Percentiles rank a stretch among this genome's conserved stretches.
phyloP scores from a whole-genome alignment of 2,329 filamentous ascomycete genomes.

The Xylogone sp. region DNA sequence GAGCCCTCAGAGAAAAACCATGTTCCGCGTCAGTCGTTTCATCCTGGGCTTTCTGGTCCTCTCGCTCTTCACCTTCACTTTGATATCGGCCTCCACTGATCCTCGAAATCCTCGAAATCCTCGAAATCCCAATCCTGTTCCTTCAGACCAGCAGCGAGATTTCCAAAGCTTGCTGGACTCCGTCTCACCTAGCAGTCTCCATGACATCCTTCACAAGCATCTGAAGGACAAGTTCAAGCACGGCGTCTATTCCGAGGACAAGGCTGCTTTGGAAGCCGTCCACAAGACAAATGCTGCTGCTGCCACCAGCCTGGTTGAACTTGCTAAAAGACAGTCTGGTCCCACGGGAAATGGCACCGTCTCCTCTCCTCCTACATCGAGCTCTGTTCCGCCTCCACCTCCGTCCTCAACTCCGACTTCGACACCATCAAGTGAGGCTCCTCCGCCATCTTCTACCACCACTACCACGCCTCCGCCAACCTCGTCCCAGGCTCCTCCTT shows the following conservation, averaged over 20 bases:
- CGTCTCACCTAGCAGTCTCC: slow-evolving; percentile 57
- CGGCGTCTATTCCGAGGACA: slow-evolving; percentile 64
- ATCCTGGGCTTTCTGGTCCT: slow-evolving; percentile 30
- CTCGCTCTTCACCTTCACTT: slow-evolving; percentile 29
- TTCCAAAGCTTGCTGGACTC: slow-evolving; percentile 54
- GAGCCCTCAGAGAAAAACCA: slow-evolving; percentile 14
- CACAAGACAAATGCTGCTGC: slow-evolving; percentile 57
- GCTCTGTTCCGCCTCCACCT: slow-evolving; percentile 5
- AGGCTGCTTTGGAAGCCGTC: slow-evolving; percentile 58
- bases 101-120: slow-evolving; percentile 16
- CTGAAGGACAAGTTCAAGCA: slow-evolving; percentile 62
- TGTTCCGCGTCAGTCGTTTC: slow-evolving; percentile 35
- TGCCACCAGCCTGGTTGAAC: slow-evolving; percentile 57
- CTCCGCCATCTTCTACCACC: background rate
- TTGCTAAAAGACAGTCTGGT: slow-evolving; percentile 57
- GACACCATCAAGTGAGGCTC: too few species aligned
- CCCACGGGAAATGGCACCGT: slow-evolving; percentile 11
- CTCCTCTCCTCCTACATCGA: slow-evolving; percentile 1
- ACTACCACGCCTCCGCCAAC: background rate
- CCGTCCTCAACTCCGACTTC: background rate
- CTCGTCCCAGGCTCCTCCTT: too few species aligned
- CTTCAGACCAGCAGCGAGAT: slow-evolving; percentile 22
- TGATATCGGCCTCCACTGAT: slow-evolving; percentile 29
- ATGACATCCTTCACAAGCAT: slow-evolving; percentile 62
- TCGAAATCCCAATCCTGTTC: slow-evolving; percentile 1